Percentiles rank a stretch among this genome's conserved stretches.
Conservation (phyloP, 495 filamentous ascomycete species). For the Penicillium atrosanguineum region DNA sequence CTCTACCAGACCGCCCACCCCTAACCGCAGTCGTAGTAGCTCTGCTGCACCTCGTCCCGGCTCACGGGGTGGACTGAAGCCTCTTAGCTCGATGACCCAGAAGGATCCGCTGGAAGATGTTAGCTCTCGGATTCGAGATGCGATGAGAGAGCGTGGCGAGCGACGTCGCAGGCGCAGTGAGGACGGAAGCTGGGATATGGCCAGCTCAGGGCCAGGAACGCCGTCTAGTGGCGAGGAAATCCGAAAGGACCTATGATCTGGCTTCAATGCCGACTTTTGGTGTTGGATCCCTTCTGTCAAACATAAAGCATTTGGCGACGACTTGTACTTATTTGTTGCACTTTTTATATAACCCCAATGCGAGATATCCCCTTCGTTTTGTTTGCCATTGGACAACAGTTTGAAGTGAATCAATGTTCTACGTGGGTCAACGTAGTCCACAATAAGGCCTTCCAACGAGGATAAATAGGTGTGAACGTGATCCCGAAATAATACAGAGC, state of each 20-base stretch:
- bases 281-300: neutral
- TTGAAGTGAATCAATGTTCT: neutral
- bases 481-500: neutral
- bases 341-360: conserved; percentile 18
- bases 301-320: neutral
- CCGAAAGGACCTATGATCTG: conserved; percentile 39
- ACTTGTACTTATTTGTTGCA: conserved; percentile 18
- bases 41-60: conserved; percentile 57
- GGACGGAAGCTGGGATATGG: conserved; percentile 49
- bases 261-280: conserved; percentile 3
- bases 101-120: conserved; percentile 79
- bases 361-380: conserved; percentile 25
- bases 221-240: conserved; percentile 42
- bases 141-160: conserved; percentile 81
- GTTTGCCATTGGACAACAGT: neutral
- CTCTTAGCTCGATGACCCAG: conserved; percentile 68
- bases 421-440: neutral
- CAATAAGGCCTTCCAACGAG: neutral
- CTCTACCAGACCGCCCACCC: conserved; percentile 75
- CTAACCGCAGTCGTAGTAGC: conserved; percentile 62
- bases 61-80: conserved; percentile 63
- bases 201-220: conserved; percentile 41
- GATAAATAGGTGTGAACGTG: neutral
- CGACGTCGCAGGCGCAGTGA: conserved; percentile 66
- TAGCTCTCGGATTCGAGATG: conserved; percentile 77